Percentiles rank a stretch among this genome's conserved stretches.
Evolutionary conservation across 805 yeast genomes (phyloP).

Genomic region (Starmerella roubikii): DNA sequence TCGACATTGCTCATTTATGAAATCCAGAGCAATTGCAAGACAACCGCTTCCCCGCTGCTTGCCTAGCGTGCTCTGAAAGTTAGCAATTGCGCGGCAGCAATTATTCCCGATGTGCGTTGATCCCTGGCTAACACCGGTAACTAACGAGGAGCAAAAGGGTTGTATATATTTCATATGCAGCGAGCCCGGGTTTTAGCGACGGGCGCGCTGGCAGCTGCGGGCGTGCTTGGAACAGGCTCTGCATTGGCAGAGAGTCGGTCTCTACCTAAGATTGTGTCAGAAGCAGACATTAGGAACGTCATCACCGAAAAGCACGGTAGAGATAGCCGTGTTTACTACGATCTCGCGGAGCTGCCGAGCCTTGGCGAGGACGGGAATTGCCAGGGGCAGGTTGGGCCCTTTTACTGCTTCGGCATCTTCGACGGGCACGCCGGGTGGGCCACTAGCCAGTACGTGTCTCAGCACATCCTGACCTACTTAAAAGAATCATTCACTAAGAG

Average conservation of each 20-base stretch:
- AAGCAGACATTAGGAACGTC: constrained; percentile 2
- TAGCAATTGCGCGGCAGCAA: too few relatives aligned
- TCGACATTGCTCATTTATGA: too few relatives aligned
- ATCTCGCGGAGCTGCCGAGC: constrained; percentile 12
- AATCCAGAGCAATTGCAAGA: too few relatives aligned
- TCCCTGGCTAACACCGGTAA: too few relatives aligned
- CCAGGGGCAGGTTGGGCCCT: constrained; percentile 55
- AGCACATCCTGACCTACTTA: constrained; percentile 58
- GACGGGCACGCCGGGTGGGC: constrained; percentile 98
- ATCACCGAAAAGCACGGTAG: constrained; percentile 7
- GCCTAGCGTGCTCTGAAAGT: too few relatives aligned
- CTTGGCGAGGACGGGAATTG: constrained; percentile 16
- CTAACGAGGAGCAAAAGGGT: too few relatives aligned
- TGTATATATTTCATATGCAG: too few relatives aligned
- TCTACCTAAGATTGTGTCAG: constrained; percentile 5
- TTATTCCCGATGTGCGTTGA: too few relatives aligned
- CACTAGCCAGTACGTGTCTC: constrained; percentile 67
- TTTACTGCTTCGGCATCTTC: constrained; percentile 68
- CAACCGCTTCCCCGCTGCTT: too few relatives aligned
- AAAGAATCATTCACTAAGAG: constrained; percentile 41
- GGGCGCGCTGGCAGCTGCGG: not conserved
- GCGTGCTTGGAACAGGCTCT: not conserved
- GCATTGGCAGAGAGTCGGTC: constrained; percentile 4
- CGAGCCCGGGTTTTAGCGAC: not conserved
- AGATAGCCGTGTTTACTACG: constrained; percentile 1